Percentiles rank a stretch among this genome's conserved stretches.
Evolutionary conservation across 352 stramenopile genomes (phyloP).

Genomic region (Pythium rhizo-oryzae): DNA sequence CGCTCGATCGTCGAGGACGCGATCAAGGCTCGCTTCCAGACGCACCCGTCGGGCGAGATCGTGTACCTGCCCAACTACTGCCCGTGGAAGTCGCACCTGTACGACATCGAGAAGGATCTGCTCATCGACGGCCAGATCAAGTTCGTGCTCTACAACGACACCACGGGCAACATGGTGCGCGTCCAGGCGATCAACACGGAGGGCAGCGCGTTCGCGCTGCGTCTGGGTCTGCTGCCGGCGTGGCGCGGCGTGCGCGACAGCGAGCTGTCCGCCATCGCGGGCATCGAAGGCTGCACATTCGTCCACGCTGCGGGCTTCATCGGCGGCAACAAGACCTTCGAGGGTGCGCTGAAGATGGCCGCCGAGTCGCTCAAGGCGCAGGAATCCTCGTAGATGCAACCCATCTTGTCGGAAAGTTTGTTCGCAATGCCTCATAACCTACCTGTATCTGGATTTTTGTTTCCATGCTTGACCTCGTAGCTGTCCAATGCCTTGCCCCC

Average conservation of each 20-base stretch:
- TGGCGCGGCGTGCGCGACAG: slow-evolving; percentile 96
- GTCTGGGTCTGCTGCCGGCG: slow-evolving; percentile 86
- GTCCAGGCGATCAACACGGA: slow-evolving; percentile 96
- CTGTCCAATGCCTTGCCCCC: too few relatives aligned
- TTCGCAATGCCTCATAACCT: too few relatives aligned
- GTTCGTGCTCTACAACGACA: slow-evolving; percentile 97
- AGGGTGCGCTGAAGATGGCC: slow-evolving; percentile 96
- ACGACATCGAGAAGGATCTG: slow-evolving; percentile 95
- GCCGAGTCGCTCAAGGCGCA: slow-evolving; percentile 54
- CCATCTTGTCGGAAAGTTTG: too few relatives aligned
- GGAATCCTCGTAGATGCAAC: slow-evolving; percentile 11
- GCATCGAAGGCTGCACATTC: slow-evolving; percentile 96
- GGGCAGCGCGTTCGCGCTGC: slow-evolving; percentile 92
- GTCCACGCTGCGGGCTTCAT: slow-evolving; percentile 99
- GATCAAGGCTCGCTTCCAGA: slow-evolving; percentile 83
- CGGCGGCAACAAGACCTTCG: slow-evolving; percentile 95
- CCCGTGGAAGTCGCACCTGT: slow-evolving; percentile 97
- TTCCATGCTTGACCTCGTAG: too few relatives aligned
- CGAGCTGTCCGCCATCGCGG: slow-evolving; percentile 84
- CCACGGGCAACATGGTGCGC: slow-evolving; percentile 92
- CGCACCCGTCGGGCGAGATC: slow-evolving; percentile 93
- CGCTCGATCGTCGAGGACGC: slow-evolving; percentile 93
- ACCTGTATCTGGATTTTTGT: too few relatives aligned
- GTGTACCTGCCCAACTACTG: slow-evolving; percentile 92
- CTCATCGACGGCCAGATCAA: slow-evolving; percentile 91